Percentiles rank a stretch among this genome's conserved stretches.
Evolutionary conservation across 306 rosid species (phyloP).

Genomic region (Crotalaria pallida): DNA sequence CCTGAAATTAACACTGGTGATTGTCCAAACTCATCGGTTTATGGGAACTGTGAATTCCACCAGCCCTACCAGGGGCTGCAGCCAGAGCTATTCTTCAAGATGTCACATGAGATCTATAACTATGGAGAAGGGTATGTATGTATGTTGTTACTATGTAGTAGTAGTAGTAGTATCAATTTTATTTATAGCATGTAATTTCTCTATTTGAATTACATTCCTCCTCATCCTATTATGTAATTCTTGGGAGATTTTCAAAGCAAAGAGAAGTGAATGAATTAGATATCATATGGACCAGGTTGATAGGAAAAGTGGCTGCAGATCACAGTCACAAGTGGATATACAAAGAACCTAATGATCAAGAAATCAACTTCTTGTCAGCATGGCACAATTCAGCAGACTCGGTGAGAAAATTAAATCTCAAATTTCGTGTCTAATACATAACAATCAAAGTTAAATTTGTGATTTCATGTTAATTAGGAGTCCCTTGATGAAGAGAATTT

Average conservation of each 20-base stretch:
- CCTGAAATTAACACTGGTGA: slow-evolving; percentile 60
- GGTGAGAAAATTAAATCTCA: slow-evolving; percentile 34
- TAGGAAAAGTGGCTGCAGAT: slow-evolving; percentile 98
- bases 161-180: no score
- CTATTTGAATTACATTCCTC: not conserved
- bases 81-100: slow-evolving; percentile 98
- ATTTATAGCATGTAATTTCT: not conserved
- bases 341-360: slow-evolving; percentile 89
- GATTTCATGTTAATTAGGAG: not conserved
- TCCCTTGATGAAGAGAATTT: not conserved
- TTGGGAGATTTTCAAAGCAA: not conserved
- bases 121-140: slow-evolving; percentile 85
- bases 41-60: slow-evolving; percentile 66
- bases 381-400: slow-evolving; percentile 95
- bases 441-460: not conserved
- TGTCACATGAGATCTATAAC: slow-evolving; percentile 99
- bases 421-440: not conserved
- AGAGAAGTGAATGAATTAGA: not conserved
- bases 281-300: slow-evolving; percentile 50
- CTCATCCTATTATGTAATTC: not conserved
- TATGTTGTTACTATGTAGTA: no score
- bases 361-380: slow-evolving; percentile 82
- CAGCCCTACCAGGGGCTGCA: slow-evolving; percentile 76
- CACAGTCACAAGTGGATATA: slow-evolving; percentile 96
- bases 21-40: slow-evolving; percentile 51